Evolutionary conservation across 495 filamentous ascomycete genomes (phyloP).

Genomic region (Saxispiralis lemnorum): DNA sequence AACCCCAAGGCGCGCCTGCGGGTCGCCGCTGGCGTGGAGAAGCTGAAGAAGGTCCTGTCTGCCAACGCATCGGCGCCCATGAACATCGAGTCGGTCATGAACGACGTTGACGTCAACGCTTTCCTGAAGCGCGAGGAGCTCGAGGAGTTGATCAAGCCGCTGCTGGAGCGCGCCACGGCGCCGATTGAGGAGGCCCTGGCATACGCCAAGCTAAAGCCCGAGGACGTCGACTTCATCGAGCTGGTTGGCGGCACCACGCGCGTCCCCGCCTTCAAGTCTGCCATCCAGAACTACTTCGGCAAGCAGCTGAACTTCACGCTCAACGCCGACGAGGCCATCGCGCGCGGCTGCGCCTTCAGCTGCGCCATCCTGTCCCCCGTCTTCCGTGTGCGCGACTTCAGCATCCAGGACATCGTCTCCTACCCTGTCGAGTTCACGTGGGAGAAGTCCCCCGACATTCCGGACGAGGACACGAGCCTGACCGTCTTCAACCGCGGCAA

Average conservation of each 20-base stretch:
- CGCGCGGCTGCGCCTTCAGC: conserved; percentile 90
- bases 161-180: conserved; percentile 52
- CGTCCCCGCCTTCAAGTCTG: conserved; percentile 82
- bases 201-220: conserved; percentile 71
- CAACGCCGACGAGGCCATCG: conserved; percentile 95
- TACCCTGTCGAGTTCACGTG: conserved; percentile 99
- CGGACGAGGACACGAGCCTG: conserved; percentile 93
- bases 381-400: conserved; percentile 96
- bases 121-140: conserved; percentile 90
- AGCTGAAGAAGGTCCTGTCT: conserved; percentile 96
- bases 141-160: conserved; percentile 72
- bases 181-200: conserved; percentile 81
- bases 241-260: conserved; percentile 89
- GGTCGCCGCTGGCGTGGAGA: conserved; percentile 76
- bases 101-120: conserved; percentile 77
- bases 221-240: conserved; percentile 89
- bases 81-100: conserved; percentile 97
- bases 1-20: conserved; percentile 80
- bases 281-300: conserved; percentile 72
- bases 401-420: conserved; percentile 89
- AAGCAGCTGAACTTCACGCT: conserved; percentile 89
- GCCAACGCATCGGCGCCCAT: conserved; percentile 87
- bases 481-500: conserved; percentile 97
- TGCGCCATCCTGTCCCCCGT: conserved; percentile 95
- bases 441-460: conserved; percentile 97